Base-by-base conservation (phyloP, 257 asterid species). In the Linaria vulgaris region DNA sequence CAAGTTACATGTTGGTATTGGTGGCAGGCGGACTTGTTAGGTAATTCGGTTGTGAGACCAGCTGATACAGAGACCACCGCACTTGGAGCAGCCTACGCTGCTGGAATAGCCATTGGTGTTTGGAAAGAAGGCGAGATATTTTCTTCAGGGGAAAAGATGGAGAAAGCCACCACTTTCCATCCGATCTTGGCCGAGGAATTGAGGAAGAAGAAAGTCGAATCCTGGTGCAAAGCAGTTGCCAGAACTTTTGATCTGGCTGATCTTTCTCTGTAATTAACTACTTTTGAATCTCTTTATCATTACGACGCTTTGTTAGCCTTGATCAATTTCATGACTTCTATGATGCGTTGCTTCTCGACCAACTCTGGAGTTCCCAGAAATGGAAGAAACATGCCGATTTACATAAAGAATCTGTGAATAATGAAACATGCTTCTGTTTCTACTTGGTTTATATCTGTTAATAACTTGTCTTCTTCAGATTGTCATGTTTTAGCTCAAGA, bases 51-150 rank as follows among this genome's bases (percentile, higher is more conserved):
- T 7, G 85, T 85, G 54, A 79, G 98, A 48, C 98, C 98, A 31
- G 91, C 82, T 34, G 89, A 91, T 72, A 85, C 78, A 51, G 99
- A 90, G 80, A 94, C 99, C 0, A 89, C 99, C 0, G 99, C 97
- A 9, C 95, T 90, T 31, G 99, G 99, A 41, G 99, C 97, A 0
- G 99, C 97, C 27, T 94, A 80, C 27, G 99, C 95, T 30, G 96
- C 97, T 48, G 99, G 97, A 81, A 59, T 94, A 69, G 99, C 97
- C 0, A 83, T 84, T 6, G 96, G 96, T 0, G 76, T 94, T 10
- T 94, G 97, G 92, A 83, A 84, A 0, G 90, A 94, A 68, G 49
- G 72, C 0, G 84, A 87, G 20, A 76, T 94, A 59, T 90, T 94
- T 58, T 64, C 83, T 15, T 78, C 85, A 0, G 88, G 80, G 2